A percentile compares a stretch with the other conserved stretches of the same genome.
These are phyloP conservation scores for Apiospora aurea DNA, from an alignment of 2,329 filamentous ascomycete species.

Conservation along the genomic window DNA sequence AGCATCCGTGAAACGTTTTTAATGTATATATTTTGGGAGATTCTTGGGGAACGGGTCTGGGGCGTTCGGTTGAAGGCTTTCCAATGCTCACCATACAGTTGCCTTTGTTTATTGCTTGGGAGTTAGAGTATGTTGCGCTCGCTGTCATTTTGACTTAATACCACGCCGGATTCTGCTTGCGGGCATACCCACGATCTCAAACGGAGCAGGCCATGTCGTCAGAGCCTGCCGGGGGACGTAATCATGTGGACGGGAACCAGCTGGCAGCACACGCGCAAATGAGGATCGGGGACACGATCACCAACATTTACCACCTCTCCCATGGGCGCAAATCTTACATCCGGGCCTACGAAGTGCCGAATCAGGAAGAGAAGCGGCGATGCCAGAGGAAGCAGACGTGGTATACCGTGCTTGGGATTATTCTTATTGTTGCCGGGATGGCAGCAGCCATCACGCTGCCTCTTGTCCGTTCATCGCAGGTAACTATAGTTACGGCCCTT, in stretches of 20 bases:
- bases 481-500: not conserved
- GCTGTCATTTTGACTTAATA: no score
- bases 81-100: no score
- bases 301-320: not conserved
- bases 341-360: not conserved
- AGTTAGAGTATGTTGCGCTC: no score
- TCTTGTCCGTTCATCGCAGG: constrained; percentile 1
- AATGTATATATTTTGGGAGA: no score
- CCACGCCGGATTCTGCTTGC: no score
- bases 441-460: not conserved
- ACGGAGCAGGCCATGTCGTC: not conserved
- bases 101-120: no score
- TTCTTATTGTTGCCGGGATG: not conserved
- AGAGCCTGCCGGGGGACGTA: not conserved
- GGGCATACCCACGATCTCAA: no score
- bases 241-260: not conserved
- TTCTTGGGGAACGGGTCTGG: no score
- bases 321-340: not conserved
- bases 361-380: not conserved
- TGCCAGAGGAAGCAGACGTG: not conserved
- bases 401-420: not conserved
- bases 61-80: no score
- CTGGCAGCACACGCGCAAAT: not conserved
- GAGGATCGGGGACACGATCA: constrained; percentile 5
- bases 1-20: no score